Base-by-base conservation (phyloP, 352 stramenopile species). In the Bremia lactucae region DNA sequence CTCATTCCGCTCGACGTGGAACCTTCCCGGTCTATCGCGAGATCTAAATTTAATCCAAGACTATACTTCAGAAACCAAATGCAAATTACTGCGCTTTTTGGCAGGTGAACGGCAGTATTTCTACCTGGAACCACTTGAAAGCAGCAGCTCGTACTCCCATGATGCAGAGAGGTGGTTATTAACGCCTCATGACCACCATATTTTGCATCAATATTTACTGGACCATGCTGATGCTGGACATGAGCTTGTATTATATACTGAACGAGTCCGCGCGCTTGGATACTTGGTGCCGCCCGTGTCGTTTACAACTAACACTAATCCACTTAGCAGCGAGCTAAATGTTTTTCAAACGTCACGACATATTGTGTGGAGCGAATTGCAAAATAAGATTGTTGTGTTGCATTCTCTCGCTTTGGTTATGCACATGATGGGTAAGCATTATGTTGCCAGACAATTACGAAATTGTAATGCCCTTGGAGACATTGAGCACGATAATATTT, bases 41-140 rank as follows among this genome's bases (percentile, higher is more conserved):
- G 76, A 88, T 22, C 52, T 88, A 31, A 88, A 88, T 42, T 55
- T 86, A 53, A 76, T 88, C 36, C 76, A 86, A 28, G 76, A 85
- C 42, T 88, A 86, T 59, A 70, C 65, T 2, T 57, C 65, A 6
- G 76, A 88, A 49, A 83, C 57, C 8, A 48, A 84, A 6, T 83
- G 69, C 34, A 62, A 63, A 25, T n/a, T 88, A 24, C 54, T 88
- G 15, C 64, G 46, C 7, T 68, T 83, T 15, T 31, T 88, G 2
- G 62, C 65, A 21, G 76, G 76, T 1, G 63, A 86, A 42, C 70
- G 76, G 4, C 76, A 88, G 41, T 88, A 88, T 21, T 88, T 88
- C 19, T 88, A 86, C 42, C 41, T 88, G 15, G 70, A 86, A 36
- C 69, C 69, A 1, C 55, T 86, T 10, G 18, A 16, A 15, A 31